Evolutionary conservation across 352 stramenopile genomes (phyloP).

Genomic region (Globisporangium irregulare): DNA sequence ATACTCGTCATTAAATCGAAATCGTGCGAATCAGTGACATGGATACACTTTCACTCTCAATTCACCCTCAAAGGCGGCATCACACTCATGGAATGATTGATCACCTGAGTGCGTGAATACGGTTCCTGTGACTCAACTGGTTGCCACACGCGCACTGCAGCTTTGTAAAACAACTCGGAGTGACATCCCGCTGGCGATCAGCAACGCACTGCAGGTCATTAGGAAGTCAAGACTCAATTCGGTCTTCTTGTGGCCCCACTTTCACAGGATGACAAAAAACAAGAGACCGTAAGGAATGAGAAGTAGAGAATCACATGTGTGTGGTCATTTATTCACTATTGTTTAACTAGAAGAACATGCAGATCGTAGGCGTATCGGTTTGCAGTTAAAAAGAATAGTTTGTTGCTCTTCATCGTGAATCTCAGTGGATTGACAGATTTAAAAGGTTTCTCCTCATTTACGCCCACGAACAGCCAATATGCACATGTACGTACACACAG

Average conservation of each 20-base stretch:
- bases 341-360: background rate
- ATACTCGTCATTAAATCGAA: background rate
- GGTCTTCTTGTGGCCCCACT: too few relatives aligned
- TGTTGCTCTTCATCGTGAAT: constrained; percentile 72
- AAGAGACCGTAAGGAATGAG: background rate
- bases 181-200: too few relatives aligned
- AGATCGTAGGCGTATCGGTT: constrained; percentile 20
- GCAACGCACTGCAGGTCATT: too few relatives aligned
- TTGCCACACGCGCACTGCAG: too few relatives aligned
- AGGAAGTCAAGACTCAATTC: too few relatives aligned
- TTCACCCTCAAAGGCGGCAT: too few relatives aligned
- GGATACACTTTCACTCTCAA: background rate
- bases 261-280: background rate
- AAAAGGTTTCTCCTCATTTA: constrained; percentile 69
- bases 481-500: background rate
- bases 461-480: constrained; percentile 14
- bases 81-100: too few relatives aligned
- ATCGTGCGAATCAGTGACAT: background rate
- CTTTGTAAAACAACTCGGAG: too few relatives aligned
- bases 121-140: too few relatives aligned
- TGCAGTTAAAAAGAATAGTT: constrained; percentile 83
- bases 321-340: background rate
- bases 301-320: background rate
- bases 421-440: constrained; percentile 83
- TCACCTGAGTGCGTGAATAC: too few relatives aligned